These are phyloP conservation scores for Aspergillus sp. DNA, from an alignment of 2,329 filamentous ascomycete genomes.

Conservation along the genomic window DNA sequence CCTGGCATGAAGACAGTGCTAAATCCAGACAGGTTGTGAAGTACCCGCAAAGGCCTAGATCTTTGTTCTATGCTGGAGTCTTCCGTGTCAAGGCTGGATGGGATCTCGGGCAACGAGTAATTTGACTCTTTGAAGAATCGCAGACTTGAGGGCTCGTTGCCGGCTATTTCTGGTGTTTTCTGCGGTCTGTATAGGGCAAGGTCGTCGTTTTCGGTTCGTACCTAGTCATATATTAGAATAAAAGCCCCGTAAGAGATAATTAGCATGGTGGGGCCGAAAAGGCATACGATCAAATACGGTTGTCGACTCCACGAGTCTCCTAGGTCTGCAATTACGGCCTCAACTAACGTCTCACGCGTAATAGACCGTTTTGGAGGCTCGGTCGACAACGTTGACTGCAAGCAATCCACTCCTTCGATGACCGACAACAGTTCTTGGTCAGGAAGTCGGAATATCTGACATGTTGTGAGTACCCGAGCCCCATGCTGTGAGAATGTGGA, in stretches of 20 bases:
- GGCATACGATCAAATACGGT: slow-evolving; percentile 72
- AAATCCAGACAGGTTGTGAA: slow-evolving; percentile 59
- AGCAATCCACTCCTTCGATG: slow-evolving; percentile 66
- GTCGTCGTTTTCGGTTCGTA: slow-evolving; percentile 72
- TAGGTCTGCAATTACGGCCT: slow-evolving; percentile 76
- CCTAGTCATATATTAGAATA: slow-evolving; percentile 37
- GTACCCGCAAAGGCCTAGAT: slow-evolving; percentile 37
- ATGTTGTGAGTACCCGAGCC: slow-evolving; percentile 2
- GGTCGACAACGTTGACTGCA: slow-evolving; percentile 65
- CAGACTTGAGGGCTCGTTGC: slow-evolving; percentile 35
- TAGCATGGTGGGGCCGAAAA: not conserved
- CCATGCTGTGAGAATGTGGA: not conserved
- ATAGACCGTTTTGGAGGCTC: slow-evolving; percentile 65
- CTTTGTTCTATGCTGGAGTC: slow-evolving; percentile 18
- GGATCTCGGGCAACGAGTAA: slow-evolving; percentile 53
- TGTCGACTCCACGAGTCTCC: slow-evolving; percentile 63
- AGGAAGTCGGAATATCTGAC: slow-evolving; percentile 66
- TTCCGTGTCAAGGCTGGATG: slow-evolving; percentile 45
- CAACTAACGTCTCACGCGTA: slow-evolving; percentile 63
- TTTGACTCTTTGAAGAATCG: slow-evolving; percentile 71
- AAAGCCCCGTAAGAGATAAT: not conserved
- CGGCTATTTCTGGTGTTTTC: slow-evolving; percentile 29
- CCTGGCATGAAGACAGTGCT: slow-evolving; percentile 77
- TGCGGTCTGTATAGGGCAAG: slow-evolving; percentile 82
- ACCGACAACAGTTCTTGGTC: slow-evolving; percentile 65